Base-by-base conservation (phyloP, 1,139 yeast species). In the Petasospora fabianii region DNA sequence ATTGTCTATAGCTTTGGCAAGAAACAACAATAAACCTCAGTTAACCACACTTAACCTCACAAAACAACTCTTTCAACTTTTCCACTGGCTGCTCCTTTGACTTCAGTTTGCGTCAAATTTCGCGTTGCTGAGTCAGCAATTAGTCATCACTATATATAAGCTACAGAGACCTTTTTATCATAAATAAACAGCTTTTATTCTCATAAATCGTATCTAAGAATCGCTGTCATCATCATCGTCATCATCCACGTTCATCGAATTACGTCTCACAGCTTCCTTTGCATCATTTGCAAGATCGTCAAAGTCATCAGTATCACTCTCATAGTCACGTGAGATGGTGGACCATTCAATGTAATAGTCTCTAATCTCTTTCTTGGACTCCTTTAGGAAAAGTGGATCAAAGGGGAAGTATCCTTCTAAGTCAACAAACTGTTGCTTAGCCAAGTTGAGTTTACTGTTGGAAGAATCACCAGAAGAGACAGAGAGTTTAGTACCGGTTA, bases 321-420 rank as follows among this genome's bases (percentile, higher is more conserved):
- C 85, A 43, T 80, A 83, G 33, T 81, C 87, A 12, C n/a, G n/a
- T n/a, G 22, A 7, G 13, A 62, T 64, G 18, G 71, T 65, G 11
- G 75, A 79, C 98, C 98, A 92, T 54, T 88, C 95, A 21, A 88
- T 77, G 58, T 83, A 87, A 40, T 71, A 69, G 27, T 69, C 73
- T 22, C 69, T 65, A 45, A 82, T 64, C 28, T 80, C 67, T 18
- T 62, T 63, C 51, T 79, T 78, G 41, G 87, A 74, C 17, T 62
- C 63, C 33, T 82, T 84, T 48, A 92, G 71, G 36, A 84, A 78
- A 48, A 92, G 65, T 1, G 98, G 98, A 65, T 92, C 98, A 60
- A 86, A 92, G 11, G 98, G 98, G 63, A 92, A 92, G 60, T 87
- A 92, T 12, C 94, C 90, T 59, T 88, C 96, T 40, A 88, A 67